Evolutionary conservation across 257 asterid genomes (phyloP), one percentile per base, ranked within the genome.

Genomic region (Solanum clarkiae): DNA sequence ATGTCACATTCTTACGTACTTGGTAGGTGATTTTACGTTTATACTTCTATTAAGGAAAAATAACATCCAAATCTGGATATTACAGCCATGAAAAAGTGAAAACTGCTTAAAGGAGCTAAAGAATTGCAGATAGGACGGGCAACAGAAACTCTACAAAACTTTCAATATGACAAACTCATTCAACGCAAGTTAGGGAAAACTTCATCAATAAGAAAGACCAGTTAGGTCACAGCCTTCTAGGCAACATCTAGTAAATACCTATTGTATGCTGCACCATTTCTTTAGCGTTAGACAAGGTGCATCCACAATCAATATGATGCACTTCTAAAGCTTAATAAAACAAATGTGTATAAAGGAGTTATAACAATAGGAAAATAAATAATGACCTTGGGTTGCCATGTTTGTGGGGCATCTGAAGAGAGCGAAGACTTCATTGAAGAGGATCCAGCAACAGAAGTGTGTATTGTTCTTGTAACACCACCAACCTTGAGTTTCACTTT

Each of bases 401-500:
- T 86, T 84, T 44, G 62, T 68, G 72, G 53, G 26, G 86, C 59
- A 81, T 90, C 93, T 69, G 92, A 84, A 85, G 86, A 85, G 84
- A 83, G 82, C 62, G 91, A 87, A 81, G 91, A 88, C 88, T 87
- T 91, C 2, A 86, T 59, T 16, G 87, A 86, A 59, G 92, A 90
- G 84, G 91, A 87, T 66, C 92, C 95, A 85, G 89, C 89, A 86
- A 87, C 86, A 70, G 92, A 87, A 82, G 92, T 74, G 84, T 92
- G 93, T 87, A 94, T 89, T 42, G 95, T 92, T 84, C 87, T 94
- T 8, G 96, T 92, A 81, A 93, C 95, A 89, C 97, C 95, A 42
- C 98, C 98, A 84, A 94, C 93, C 90, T 94, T 94, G 86, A 94
- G 98, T 87, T 89, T 93, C 18, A 94, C 93, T 89, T 86, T 92